Conservation (phyloP, 768 basidiomycete genomes). For the Lyophyllum semitale region DNA sequence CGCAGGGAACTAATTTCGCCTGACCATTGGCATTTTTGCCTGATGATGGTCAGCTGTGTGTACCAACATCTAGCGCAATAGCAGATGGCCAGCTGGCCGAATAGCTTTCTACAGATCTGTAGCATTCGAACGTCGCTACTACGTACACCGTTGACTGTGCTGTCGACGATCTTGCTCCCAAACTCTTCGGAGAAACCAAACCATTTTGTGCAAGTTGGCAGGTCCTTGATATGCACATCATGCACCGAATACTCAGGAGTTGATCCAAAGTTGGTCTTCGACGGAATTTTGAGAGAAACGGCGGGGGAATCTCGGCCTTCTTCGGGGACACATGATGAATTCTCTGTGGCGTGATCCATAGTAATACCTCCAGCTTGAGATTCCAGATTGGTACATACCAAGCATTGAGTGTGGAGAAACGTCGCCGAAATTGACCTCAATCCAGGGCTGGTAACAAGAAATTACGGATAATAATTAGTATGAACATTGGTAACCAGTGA, state of each 20-base stretch:
- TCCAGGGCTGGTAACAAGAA: neutral
- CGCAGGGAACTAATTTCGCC: neutral
- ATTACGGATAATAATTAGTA: too few species aligned
- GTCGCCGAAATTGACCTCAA: slow-evolving; percentile 29
- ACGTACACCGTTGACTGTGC: neutral
- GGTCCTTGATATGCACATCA: too few species aligned
- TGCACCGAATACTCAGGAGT: neutral
- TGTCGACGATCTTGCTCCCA: neutral
- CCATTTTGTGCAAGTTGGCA: neutral
- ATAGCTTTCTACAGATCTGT: neutral
- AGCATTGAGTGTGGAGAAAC: slow-evolving; percentile 25
- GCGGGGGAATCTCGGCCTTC: slow-evolving; percentile 20
- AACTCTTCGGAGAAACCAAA: slow-evolving; percentile 6
- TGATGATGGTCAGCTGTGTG: too few species aligned
- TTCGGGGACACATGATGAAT: slow-evolving; percentile 17
- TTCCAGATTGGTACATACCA: slow-evolving; percentile 7
- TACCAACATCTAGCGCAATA: too few species aligned
- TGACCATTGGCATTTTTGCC: neutral
- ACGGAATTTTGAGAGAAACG: slow-evolving; percentile 3
- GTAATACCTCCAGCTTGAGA: neutral
- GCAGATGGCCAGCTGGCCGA: too few species aligned
- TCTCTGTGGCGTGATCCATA: slow-evolving; percentile 8
- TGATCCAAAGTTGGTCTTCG: neutral
- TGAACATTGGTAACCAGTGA: too few species aligned
- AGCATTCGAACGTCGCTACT: neutral